Conservation (phyloP, 2,329 filamentous ascomycete genomes). For the Scedosporium boydii region DNA sequence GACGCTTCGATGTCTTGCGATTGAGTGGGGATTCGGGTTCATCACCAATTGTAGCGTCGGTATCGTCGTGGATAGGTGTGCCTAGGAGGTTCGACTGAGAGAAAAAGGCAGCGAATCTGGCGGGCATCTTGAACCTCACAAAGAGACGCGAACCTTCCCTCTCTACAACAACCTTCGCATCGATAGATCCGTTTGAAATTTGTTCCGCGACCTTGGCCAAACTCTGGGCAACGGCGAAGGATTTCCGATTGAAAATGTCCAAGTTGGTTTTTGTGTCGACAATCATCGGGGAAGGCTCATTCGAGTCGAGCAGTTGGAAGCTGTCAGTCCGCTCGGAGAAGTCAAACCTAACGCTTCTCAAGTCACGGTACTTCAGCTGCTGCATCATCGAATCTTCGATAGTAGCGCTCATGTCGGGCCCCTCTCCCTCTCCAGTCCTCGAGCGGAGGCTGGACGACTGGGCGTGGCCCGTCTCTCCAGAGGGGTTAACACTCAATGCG, state of each 20-base stretch:
- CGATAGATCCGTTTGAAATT: neutral
- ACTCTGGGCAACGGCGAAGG: neutral
- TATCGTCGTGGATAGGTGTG: neutral
- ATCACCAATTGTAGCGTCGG: neutral
- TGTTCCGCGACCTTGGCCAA: neutral
- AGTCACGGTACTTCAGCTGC: neutral
- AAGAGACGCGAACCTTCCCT: slow-evolving; percentile 21
- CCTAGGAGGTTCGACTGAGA: slow-evolving; percentile 14
- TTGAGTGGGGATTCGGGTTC: neutral
- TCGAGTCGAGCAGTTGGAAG: too few relatives aligned
- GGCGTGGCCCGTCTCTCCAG: neutral
- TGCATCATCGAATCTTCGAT: neutral
- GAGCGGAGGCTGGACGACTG: neutral
- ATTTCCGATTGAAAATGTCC: slow-evolving; percentile 2
- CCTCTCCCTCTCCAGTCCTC: neutral
- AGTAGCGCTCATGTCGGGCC: neutral
- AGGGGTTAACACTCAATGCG: neutral
- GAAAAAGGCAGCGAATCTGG: slow-evolving; percentile 20
- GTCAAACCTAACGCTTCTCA: slow-evolving; percentile 1
- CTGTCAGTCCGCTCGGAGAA: neutral
- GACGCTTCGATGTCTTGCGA: neutral
- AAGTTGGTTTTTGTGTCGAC: neutral
- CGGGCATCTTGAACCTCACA: slow-evolving; percentile 28
- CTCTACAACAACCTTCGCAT: slow-evolving; percentile 20
- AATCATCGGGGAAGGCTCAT: neutral